Base-by-base conservation (phyloP, 306 rosid genomes). In the Geum urbanum region DNA sequence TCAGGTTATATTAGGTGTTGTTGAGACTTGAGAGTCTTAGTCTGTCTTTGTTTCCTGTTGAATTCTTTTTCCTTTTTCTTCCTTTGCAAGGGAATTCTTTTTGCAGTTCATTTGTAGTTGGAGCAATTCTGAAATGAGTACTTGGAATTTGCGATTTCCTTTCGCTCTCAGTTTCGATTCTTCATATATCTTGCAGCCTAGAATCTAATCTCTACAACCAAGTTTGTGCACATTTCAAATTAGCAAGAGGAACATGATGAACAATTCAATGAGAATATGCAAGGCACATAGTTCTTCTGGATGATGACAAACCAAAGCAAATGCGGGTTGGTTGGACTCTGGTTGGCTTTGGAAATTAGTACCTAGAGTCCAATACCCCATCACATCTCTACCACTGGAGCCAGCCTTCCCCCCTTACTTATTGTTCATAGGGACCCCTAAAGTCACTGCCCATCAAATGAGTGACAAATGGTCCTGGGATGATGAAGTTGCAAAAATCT, bases 31-130 rank as follows among this genome's bases (percentile, higher is more conserved):
- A 74, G 65, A 75, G 67, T 86, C 80, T 32, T 56, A 56, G 40
- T 56, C n/a, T 70, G 58, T 60, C 76, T 80, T 80, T 83, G 77
- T 73, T 74, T 76, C 57, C 56, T 56, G 43, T 59, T 74, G 85
- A 84, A 76, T 89, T 91, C 85, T 76, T 88, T 87, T 83, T 81
- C 47, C 56, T 58, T 55, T 53, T 12, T 62, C 73, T 81, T 88
- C 90, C 77, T 83, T 39, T 79, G 73, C 27, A 24, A 83, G 84
- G 87, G 90, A 85, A 91, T 91, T 91, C 97, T 91, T 95, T 95
- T 95, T 95, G 97, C 96, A 95, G 97, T 89, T 87, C 76, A 85
- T 81, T 89, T 95, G 89, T 89, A 89, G 96, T 86, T 74, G 70
- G 78, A 78, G 77, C 83, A 79, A 56, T 80, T 87, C 78, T 84